Base-by-base conservation (phyloP, 345 rosid genomes). In the Lagerstroemia speciosa region DNA sequence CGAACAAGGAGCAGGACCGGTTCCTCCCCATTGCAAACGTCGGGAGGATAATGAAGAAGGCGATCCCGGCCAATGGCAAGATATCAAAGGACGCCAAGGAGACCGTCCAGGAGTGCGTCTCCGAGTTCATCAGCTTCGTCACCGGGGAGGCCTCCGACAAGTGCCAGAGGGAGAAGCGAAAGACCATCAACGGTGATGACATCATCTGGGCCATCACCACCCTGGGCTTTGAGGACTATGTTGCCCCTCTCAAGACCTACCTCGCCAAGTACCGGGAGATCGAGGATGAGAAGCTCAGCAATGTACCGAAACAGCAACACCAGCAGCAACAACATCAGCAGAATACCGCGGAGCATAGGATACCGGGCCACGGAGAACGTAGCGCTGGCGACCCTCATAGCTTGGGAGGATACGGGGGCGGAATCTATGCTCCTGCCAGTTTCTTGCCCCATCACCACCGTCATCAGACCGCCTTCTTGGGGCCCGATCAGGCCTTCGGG, bases 141-240 rank as follows among this genome's bases (percentile, higher is more conserved):
- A 84, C 91, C 0, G 91, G 91, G n/a, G 89, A 88, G 74, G 91
- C 94, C 11, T 88, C 91, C 0, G 91, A 88, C 55, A 88, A 86
- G 74, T 86, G 91, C 77, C 91, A 84, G 45, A 75, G 89, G 75
- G 94, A 88, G 60, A 86, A 86, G 67, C 77, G 91, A 33, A 86
- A 88, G 73, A 88, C 94, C 32, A 86, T 86, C 46, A 88, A 88
- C 17, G 94, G 91, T 30, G 94, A 88, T 46, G 89, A 88, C n/a
- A 80, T 88, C 69, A 84, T 86, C 20, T 88, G 94, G 89, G 88
- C 94, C 0, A 86, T 84, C 75, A 88, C 89, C 2, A 86, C 84
- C 20, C 81, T 88, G 8, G 94, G 94, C 27, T 88, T 88, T 8
- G 89, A 86, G 72, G 88, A 88, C 41, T 88, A 86, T 11, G 86